Evolutionary conservation across 1,284 basidiomycete genomes (phyloP), one percentile per base, ranked within the genome.

Genomic region (Irpex lacteus): DNA sequence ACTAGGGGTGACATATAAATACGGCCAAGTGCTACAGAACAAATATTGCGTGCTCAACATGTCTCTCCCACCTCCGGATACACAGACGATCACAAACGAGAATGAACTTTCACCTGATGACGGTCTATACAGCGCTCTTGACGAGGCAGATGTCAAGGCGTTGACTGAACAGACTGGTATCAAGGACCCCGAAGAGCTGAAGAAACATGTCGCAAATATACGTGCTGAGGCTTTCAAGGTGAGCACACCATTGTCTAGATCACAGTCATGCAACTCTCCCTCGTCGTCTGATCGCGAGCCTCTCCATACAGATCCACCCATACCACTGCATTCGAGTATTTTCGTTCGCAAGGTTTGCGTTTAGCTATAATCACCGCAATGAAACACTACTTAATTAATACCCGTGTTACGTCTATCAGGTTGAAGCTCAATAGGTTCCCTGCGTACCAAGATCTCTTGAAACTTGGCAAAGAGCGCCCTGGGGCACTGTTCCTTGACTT

Each of bases 401-500:
- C 13, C 21, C 13, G 13, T 36, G 54, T 34, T 34, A 34, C 6
- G 7, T 32, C 13, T n/a, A 9, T 13, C 34, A 56, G 54, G 54
- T 50, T 72, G n/a, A 71, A 69, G 59, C 62, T 83, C 40, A 73
- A 77, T 4, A 75, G 73, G 15, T 69, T 80, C 34, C 81, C 81
- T 4, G 78, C 72, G 0, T 87, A 87, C 70, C 65, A 72, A 4
- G 71, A 76, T 8, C 76, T 80, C 4, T 70, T 86, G 3, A 67
- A 77, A 47, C 72, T 86, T 0, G 75, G 76, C 1, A 71, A 72
- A 26, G 74, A 78, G 3, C 77, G 76, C 15, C 66, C 74, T 11
- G 75, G 76, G 52, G 81, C 83, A 1, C 77, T 88, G 52, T 73
- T 85, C 19, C 74, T 87, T 2, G 80, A 82, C 58, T 69, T 81